Percentiles rank a stretch among this genome's conserved stretches.
phyloP scores from a whole-genome alignment of 768 basidiomycete species.

The Tricholoma matsutake region DNA sequence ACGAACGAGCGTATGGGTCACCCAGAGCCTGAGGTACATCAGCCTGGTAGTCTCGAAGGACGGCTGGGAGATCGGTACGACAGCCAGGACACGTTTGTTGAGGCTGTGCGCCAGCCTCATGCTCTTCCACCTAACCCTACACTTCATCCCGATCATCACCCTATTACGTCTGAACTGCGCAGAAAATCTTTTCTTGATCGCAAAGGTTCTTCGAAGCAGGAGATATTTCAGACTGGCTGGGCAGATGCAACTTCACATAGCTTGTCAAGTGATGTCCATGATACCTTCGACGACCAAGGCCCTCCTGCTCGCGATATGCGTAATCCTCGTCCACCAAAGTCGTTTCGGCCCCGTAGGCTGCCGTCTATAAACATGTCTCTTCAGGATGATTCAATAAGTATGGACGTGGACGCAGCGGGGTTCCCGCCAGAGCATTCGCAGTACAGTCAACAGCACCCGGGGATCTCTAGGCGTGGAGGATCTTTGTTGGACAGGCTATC shows the following conservation, averaged over 20 bases:
- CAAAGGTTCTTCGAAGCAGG: neutral
- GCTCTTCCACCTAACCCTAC: conserved; percentile 15
- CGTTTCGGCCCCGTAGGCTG: neutral
- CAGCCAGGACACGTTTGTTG: conserved; percentile 7
- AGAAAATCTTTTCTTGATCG: conserved; percentile 6
- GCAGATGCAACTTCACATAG: conserved; percentile 2
- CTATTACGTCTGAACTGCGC: conserved; percentile 1
- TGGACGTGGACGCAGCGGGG: conserved; percentile 3
- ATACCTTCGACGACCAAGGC: neutral
- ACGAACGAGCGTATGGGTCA: conserved; percentile 5
- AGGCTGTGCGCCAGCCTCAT: conserved; percentile 11
- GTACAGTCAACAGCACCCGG: conserved; percentile 11
- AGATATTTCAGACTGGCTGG: conserved; percentile 2
- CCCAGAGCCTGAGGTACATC: neutral
- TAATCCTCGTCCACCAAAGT: neutral
- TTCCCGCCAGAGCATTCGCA: neutral
- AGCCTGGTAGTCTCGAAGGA: conserved; percentile 17
- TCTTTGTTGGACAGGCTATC: conserved; percentile 36
- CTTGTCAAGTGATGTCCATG: conserved; percentile 1
- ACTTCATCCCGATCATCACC: conserved; percentile 9
- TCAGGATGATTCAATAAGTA: neutral
- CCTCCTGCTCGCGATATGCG: neutral
- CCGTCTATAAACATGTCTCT: neutral
- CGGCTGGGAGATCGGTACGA: conserved; percentile 19
- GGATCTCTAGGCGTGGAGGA: conserved; percentile 16